Conservation (phyloP, 1,284 basidiomycete species). For the Inonotus obliquus region DNA sequence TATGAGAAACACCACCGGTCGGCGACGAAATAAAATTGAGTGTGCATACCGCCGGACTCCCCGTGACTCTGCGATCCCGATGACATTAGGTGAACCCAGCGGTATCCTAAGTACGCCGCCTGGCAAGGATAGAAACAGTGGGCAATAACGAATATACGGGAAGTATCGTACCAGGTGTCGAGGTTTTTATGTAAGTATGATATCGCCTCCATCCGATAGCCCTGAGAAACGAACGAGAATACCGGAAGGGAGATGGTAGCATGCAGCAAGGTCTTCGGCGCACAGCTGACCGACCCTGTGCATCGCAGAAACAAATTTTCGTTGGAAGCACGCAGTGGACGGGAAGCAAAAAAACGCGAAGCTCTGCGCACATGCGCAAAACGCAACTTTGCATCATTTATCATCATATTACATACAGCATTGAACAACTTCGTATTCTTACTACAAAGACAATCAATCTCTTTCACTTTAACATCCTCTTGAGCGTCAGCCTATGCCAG, state of each 20-base stretch:
- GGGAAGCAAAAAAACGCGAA: neutral
- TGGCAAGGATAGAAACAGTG: neutral
- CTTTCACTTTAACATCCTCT: neutral
- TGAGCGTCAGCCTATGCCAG: neutral
- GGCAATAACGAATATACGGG: neutral
- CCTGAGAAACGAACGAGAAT: conserved; percentile 1
- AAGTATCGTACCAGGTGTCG: conserved; percentile 13
- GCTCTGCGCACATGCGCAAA: neutral
- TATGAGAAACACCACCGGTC: conserved; percentile 1
- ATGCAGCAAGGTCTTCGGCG: conserved; percentile 16
- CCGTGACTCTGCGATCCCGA: conserved; percentile 18
- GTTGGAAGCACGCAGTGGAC: neutral
- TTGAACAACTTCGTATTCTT: neutral
- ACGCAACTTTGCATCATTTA: too few species aligned
- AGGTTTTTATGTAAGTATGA: conserved; percentile 18
- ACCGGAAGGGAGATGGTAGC: conserved; percentile 15
- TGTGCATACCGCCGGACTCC: conserved; percentile 12
- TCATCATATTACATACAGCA: too few species aligned
- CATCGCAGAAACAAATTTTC: conserved; percentile 8
- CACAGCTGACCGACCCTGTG: neutral
- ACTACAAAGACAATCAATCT: neutral
- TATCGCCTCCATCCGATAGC: conserved; percentile 5
- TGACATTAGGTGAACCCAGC: conserved; percentile 15
- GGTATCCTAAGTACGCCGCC: conserved; percentile 18
- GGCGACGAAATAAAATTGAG: neutral